phyloP scores from a whole-genome alignment of 306 rosid species.

The Urtica urens region DNA sequence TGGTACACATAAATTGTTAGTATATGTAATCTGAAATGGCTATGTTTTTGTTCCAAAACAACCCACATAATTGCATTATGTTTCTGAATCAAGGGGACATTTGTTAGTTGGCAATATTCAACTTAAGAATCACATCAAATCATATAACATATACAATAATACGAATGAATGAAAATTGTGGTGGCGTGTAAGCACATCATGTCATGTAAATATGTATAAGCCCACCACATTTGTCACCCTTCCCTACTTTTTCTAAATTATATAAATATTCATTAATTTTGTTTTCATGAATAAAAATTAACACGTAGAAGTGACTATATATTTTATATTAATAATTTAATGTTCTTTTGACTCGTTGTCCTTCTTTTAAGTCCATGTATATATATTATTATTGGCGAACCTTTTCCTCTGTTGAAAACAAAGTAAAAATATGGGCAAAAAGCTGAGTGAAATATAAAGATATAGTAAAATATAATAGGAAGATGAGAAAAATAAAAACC shows the following conservation, averaged over 20 bases:
- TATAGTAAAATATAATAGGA: not conserved
- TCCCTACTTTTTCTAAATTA: not conserved
- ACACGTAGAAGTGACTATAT: too few relatives aligned
- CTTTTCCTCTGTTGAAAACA: not conserved
- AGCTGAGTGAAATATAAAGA: too few relatives aligned
- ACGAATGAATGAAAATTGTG: slow-evolving; percentile 9
- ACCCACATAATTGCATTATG: slow-evolving; percentile 11
- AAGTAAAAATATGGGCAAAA: too few relatives aligned
- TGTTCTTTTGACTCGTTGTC: too few relatives aligned
- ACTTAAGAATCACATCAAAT: slow-evolving; percentile 19
- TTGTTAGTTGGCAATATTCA: slow-evolving; percentile 29
- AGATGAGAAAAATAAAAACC: not conserved
- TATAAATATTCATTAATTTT: too few relatives aligned
- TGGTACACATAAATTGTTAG: too few relatives aligned
- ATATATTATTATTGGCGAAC: not conserved
- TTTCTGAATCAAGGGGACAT: slow-evolving; percentile 20
- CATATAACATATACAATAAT: slow-evolving; percentile 24
- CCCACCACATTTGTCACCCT: slow-evolving; percentile 24
- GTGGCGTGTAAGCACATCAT: slow-evolving; percentile 28
- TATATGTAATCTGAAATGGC: not conserved
- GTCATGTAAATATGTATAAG: slow-evolving; percentile 22
- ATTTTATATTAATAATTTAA: too few relatives aligned
- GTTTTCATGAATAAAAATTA: too few relatives aligned
- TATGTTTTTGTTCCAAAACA: slow-evolving; percentile 5
- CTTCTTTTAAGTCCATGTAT: too few relatives aligned